A percentile compares a stretch with the other conserved stretches of the same genome.
phyloP scores from a whole-genome alignment of 768 basidiomycete genomes.

The Phaffia australis region DNA sequence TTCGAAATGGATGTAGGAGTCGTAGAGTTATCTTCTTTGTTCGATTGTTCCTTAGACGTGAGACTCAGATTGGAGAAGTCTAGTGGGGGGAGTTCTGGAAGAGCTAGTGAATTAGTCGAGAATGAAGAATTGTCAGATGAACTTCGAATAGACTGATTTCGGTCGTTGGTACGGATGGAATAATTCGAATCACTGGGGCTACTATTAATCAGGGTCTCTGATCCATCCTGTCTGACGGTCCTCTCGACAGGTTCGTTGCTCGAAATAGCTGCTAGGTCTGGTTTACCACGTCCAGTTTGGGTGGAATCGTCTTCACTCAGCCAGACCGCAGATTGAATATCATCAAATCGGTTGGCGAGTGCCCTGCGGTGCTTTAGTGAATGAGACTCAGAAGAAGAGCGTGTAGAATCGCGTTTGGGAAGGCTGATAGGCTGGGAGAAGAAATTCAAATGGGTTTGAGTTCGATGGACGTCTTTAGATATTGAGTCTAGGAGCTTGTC shows the following conservation, averaged over 20 bases:
- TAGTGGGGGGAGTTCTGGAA: conserved; percentile 23
- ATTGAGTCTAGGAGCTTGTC: conserved; percentile 29
- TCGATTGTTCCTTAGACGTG: neutral
- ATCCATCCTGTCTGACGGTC: too few relatives aligned
- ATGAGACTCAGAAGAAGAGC: neutral
- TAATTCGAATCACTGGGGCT: too few relatives aligned
- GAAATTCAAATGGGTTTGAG: conserved; percentile 28
- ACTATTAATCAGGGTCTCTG: too few relatives aligned
- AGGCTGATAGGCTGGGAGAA: conserved; percentile 23
- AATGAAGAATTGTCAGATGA: neutral
- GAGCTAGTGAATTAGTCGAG: neutral
- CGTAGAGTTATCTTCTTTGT: neutral
- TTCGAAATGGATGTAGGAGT: neutral
- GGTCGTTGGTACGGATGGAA: neutral
- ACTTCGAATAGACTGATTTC: neutral
- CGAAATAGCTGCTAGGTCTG: too few relatives aligned
- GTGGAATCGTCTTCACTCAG: too few relatives aligned
- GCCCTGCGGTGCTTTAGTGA: neutral
- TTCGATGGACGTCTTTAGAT: conserved; percentile 29
- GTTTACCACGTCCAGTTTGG: too few relatives aligned
- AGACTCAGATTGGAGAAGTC: neutral
- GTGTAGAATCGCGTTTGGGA: neutral
- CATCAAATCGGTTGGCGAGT: conserved; percentile 4
- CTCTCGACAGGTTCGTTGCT: too few relatives aligned
- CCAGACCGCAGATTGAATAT: neutral